Base-by-base conservation (phyloP, 306 rosid species). In the Casuarina glauca region DNA sequence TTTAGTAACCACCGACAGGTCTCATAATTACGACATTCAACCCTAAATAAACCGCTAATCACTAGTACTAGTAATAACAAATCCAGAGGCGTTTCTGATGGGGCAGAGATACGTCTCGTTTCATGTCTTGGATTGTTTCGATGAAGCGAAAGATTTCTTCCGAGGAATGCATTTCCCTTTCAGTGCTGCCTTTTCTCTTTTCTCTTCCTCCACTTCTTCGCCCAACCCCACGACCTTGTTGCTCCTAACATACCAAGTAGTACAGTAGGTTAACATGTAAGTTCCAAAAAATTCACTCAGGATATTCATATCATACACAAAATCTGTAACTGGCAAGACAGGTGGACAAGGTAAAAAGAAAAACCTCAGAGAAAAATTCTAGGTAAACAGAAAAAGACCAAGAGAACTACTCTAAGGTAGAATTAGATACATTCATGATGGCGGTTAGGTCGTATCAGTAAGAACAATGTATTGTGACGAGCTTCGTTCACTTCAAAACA, bases 111-210 rank as follows among this genome's bases (percentile, higher is more conserved):
- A 9, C 36, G 43, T 55, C 62, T 0, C 38, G 26, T 10, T 71
- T 79, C 82, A 88, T 80, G 86, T 92, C 82, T 77, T 87, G 54
- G 78, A 17, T 78, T 83, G 85, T 76, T 88, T 90, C 15, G 89
- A 75, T n/a, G 64, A 19, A 8, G 77, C 63, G 13, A 78, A 51
- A 20, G 89, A 89, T 82, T 78, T 90, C 78, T 35, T 88, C 0
- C 87, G 88, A 53, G 94, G 98, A 3, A 93, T 84, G 87, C 98
- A 93, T 79, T 69, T 86, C 46, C 86, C 85, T 82, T 64, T 86
- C 62, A 35, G 69, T 38, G 80, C 83, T 10, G 6, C 50, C 53
- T 6, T 79, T 74, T 58, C 87, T 64, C 13, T 73, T 52, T 80
- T 78, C 67, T 80, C 81, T 58, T 81, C 91, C 3, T 50, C 78